Conservation (phyloP, 176 grass and related monocot species). For the Cenchrus purpureus region DNA sequence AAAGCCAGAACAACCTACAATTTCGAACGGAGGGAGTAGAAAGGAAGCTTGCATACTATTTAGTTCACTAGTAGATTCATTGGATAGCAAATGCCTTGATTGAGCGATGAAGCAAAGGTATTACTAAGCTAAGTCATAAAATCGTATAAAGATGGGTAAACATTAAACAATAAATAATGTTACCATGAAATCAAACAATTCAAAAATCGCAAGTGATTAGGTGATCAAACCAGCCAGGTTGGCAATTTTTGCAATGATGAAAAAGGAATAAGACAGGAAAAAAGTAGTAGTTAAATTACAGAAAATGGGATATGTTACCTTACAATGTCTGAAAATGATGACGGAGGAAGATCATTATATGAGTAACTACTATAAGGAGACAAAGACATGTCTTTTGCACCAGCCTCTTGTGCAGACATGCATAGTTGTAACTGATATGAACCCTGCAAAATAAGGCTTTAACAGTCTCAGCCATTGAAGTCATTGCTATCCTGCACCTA, state of each 20-base stretch:
- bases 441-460: constrained; percentile 56
- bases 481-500: not conserved
- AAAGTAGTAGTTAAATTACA: constrained; percentile 10
- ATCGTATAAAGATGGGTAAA: not conserved
- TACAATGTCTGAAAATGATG: constrained; percentile 80
- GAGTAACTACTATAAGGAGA: constrained; percentile 86
- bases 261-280: constrained; percentile 19
- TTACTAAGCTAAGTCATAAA: not conserved
- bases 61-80: not conserved
- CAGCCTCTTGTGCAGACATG: constrained; percentile 80
- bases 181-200: not conserved
- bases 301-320: constrained; percentile 55
- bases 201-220: not conserved
- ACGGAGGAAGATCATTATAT: constrained; percentile 78
- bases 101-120: not conserved
- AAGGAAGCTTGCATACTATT: not conserved
- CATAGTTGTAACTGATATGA: constrained; percentile 82
- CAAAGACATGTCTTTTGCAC: constrained; percentile 64
- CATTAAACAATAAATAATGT: not conserved
- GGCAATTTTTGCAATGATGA: not conserved
- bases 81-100: constrained; percentile 1
- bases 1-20: no score
- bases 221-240: not conserved
- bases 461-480: constrained; percentile 40
- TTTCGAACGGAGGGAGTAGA: not conserved